These are phyloP conservation scores for Pterocarpus macrocarpus DNA, from an alignment of 306 rosid genomes.

Conservation along the genomic window DNA sequence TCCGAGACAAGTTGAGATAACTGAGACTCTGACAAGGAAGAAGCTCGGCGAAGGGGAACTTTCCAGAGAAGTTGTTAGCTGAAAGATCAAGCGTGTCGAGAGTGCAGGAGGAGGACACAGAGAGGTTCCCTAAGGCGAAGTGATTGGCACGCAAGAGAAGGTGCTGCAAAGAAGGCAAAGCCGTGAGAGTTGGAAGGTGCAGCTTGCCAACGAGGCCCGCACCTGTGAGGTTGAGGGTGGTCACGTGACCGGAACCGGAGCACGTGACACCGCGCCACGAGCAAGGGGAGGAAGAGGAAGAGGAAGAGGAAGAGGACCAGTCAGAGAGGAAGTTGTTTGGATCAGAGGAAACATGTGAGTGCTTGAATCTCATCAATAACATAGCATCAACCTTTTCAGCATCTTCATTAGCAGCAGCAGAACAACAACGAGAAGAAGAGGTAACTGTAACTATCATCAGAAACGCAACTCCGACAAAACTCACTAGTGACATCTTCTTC, in stretches of 20 bases:
- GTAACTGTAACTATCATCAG: constrained; percentile 11
- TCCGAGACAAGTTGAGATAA: constrained; percentile 60
- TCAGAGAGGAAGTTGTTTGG: constrained; percentile 57
- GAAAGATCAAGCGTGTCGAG: constrained; percentile 68
- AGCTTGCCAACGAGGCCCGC: constrained; percentile 64
- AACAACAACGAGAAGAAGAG: not conserved
- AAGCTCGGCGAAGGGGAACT: constrained; percentile 44
- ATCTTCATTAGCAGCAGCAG: not conserved
- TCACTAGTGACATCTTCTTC: constrained; percentile 45
- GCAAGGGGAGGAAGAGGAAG: constrained; percentile 50
- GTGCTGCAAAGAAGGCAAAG: constrained; percentile 54
- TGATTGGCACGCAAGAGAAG: constrained; percentile 56
- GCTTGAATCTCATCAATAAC: constrained; percentile 60
- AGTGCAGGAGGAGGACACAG: constrained; percentile 45
- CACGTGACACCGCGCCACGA: constrained; percentile 68
- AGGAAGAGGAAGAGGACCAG: constrained; percentile 51
- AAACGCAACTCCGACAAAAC: constrained; percentile 39
- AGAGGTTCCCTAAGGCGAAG: constrained; percentile 54
- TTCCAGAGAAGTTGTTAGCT: constrained; percentile 61
- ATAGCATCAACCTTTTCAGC: constrained; percentile 12
- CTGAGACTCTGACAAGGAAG: constrained; percentile 48
- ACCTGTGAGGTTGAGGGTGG: constrained; percentile 58
- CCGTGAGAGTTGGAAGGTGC: constrained; percentile 56
- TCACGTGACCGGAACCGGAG: constrained; percentile 51
- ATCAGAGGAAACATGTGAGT: constrained; percentile 58